Evolutionary conservation across 2,329 filamentous ascomycete species (phyloP).

Genomic region (Monosporascus sp.): DNA sequence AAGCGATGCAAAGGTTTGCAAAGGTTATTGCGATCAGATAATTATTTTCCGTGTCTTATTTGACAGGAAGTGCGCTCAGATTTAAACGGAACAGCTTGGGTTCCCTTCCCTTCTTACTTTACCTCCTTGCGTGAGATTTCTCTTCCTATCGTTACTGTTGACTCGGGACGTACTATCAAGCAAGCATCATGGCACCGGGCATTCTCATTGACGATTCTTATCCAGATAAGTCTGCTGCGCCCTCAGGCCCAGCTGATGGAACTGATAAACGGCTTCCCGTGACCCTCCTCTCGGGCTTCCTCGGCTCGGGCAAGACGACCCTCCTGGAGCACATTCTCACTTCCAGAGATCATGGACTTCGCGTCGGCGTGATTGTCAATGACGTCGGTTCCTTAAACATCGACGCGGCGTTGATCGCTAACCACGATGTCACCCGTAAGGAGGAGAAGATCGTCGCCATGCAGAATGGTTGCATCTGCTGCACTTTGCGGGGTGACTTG

Average conservation of each 20-base stretch:
- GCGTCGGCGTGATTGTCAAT: conserved; percentile 69
- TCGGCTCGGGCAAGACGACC: conserved; percentile 67
- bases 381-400: conserved; percentile 65
- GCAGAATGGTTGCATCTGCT: conserved; percentile 73
- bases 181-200: background rate
- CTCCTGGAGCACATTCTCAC: conserved; percentile 64
- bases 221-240: background rate
- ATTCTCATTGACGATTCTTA: background rate
- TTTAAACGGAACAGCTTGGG: too few relatives aligned
- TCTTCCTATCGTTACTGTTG: background rate
- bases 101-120: too few relatives aligned
- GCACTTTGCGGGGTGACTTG: conserved; percentile 65
- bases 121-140: background rate
- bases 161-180: background rate
- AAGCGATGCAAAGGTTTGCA: background rate
- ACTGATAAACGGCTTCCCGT: conserved; percentile 42
- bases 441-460: conserved; percentile 62
- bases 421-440: conserved; percentile 48
- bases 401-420: conserved; percentile 56
- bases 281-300: conserved; percentile 55
- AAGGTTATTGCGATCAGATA: background rate
- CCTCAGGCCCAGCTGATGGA: too few relatives aligned
- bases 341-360: conserved; percentile 57
- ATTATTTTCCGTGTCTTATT: background rate
- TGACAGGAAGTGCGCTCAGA: too few relatives aligned